Evolutionary conservation across 441 rosid species (phyloP), one percentile per base, ranked within the genome.

Genomic region (Euphorbia schlechtendalii): DNA sequence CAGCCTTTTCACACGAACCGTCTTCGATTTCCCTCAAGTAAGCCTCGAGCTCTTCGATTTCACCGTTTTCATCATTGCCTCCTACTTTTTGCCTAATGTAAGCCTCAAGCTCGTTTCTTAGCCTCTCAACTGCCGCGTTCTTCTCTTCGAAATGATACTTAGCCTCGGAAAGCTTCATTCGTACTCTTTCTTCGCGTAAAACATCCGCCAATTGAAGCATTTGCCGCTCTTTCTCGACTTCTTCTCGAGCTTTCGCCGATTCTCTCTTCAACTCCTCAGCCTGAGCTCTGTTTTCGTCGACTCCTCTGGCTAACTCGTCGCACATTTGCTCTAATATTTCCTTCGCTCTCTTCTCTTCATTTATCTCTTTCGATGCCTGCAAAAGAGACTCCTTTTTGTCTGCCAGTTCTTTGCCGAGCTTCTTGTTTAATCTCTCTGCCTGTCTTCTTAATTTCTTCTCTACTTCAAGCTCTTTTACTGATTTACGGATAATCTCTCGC

Each of bases 161-260:
- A 0, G 98, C 97, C 32, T 93, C 98, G 0, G 81, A 81, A 0
- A 93, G 90, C 82, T 93, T 93, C 98, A 93, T 93, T 76, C 90
- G 97, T 53, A 93, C 91, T 61, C 98, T 79, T 77, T 90, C 97
- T 79, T 93, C 96, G 0, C 98, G 86, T 75, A 88, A 69, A 20
- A 85, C 89, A 75, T 90, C 98, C 6, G 96, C 98, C 3, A 93
- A 72, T 69, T 83, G 96, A 78, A 93, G 86, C 97, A 93, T 93
- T 72, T 86, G 88, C 76, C 98, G 82, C 71, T 93, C 98, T 76
- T 84, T 84, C 73, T 90, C 98, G 30, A 90, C 82, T 68, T 93
- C 97, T 59, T 82, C 82, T 56, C 79, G 61, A n/a, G 76, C 84
- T 69, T 81, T 80, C 32, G 64, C 83, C 0, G 94, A 80, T 59